Conservation (phyloP, 1,284 basidiomycete species). For the Tilletiaria anomala region DNA sequence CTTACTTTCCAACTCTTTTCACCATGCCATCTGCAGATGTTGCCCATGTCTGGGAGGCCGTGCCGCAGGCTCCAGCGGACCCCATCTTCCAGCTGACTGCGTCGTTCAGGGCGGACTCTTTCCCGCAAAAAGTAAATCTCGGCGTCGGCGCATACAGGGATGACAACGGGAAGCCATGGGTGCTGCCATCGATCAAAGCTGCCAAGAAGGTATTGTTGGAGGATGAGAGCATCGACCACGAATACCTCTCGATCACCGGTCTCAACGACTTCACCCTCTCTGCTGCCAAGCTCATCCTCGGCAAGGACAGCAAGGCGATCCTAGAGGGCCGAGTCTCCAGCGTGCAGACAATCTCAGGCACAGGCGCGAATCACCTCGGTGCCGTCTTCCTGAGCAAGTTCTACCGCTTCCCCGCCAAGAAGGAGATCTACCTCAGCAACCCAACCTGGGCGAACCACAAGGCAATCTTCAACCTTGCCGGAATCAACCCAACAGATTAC, state of each 20-base stretch:
- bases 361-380: slow-evolving; percentile 85
- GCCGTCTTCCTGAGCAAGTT: slow-evolving; percentile 74
- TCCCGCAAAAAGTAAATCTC: slow-evolving; percentile 73
- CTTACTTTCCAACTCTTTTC: too few relatives aligned
- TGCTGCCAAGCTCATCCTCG: slow-evolving; percentile 69
- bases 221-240: slow-evolving; percentile 67
- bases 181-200: slow-evolving; percentile 43
- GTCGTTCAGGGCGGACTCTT: slow-evolving; percentile 68
- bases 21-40: too few relatives aligned
- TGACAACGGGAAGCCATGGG: slow-evolving; percentile 42
- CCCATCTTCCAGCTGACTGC: slow-evolving; percentile 77
- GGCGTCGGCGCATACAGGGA: slow-evolving; percentile 47
- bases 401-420: slow-evolving; percentile 48
- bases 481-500: slow-evolving; percentile 64
- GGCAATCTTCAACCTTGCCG: slow-evolving; percentile 70
- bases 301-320: slow-evolving; percentile 57
- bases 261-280: slow-evolving; percentile 63
- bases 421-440: slow-evolving; percentile 65
- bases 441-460: slow-evolving; percentile 92
- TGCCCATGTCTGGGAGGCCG: not conserved
- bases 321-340: slow-evolving; percentile 46
- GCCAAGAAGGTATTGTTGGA: slow-evolving; percentile 58
- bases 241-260: slow-evolving; percentile 84
- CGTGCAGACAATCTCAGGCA: slow-evolving; percentile 69
- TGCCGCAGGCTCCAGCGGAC: slow-evolving; percentile 4